A percentile compares a stretch with the other conserved stretches of the same genome.
These are phyloP conservation scores for Aristolochia contorta DNA, from an alignment of 164 flowering plant species.

Conservation along the genomic window DNA sequence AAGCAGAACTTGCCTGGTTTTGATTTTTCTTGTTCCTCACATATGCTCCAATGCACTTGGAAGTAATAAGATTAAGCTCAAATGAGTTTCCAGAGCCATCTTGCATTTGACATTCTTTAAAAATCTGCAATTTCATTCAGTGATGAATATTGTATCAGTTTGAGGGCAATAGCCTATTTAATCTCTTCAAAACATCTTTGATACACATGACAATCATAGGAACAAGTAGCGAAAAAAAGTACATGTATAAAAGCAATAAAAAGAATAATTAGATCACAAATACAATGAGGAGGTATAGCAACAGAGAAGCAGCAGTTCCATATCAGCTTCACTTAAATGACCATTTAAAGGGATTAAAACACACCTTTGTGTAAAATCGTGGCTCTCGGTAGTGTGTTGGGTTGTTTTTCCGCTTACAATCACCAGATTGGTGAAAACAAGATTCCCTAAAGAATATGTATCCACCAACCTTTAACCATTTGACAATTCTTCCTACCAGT, in stretches of 20 bases:
- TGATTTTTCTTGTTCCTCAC: conserved; percentile 87
- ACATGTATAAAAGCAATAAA: not conserved
- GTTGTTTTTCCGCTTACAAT: conserved; percentile 59
- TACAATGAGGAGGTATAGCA: not conserved
- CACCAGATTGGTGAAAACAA: conserved; percentile 93
- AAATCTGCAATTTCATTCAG: conserved; percentile 34
- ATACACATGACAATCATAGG: no score
- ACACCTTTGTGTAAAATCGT: conserved; percentile 84
- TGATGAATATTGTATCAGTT: not conserved
- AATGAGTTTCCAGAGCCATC: conserved; percentile 56
- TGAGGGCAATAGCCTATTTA: not conserved
- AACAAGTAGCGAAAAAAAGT: no score
- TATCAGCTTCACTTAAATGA: not conserved
- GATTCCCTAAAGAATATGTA: conserved; percentile 89
- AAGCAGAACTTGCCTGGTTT: conserved; percentile 51
- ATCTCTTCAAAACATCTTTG: no score
- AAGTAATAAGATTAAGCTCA: conserved; percentile 68
- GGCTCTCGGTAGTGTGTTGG: conserved; percentile 96
- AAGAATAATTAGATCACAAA: not conserved
- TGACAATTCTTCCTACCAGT: conserved; percentile 60
- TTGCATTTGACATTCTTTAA: conserved; percentile 55
- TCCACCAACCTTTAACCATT: conserved; percentile 93
- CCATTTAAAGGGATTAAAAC: not conserved
- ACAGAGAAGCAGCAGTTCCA: not conserved
- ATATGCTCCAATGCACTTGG: conserved; percentile 92